Conservation (phyloP, 371 early-diverging fungal genomes). For the Saksenaea oblongispora region DNA sequence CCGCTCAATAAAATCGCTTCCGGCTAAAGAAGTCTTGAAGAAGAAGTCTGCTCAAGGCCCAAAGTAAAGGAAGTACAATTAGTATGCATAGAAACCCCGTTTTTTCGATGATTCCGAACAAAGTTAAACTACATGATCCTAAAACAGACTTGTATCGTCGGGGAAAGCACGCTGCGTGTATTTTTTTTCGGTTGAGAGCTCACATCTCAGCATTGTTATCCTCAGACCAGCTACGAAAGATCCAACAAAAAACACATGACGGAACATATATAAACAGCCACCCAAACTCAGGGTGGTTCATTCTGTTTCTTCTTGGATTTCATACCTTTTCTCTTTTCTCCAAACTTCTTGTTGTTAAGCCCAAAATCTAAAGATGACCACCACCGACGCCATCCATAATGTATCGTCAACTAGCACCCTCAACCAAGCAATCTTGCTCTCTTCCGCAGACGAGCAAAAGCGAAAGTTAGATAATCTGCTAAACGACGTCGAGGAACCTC, state of each 20-base stretch:
- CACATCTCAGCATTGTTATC: constrained; percentile 6
- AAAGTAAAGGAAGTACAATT: not conserved
- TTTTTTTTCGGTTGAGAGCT: not conserved
- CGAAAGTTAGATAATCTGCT: constrained; percentile 33
- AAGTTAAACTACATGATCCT: not conserved
- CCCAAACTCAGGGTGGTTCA: not conserved
- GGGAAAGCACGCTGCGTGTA: constrained; percentile 1
- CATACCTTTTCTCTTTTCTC: not conserved
- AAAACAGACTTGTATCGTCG: constrained; percentile 4
- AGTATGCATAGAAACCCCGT: not conserved
- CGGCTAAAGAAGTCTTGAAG: constrained; percentile 1
- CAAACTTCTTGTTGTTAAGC: constrained; percentile 9
- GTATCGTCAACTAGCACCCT: not conserved
- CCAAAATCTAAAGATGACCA: not conserved
- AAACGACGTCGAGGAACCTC: constrained; percentile 25
- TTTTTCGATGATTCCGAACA: constrained; percentile 1
- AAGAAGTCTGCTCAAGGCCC: not conserved
- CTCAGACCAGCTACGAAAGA: constrained; percentile 4
- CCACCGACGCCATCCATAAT: not conserved
- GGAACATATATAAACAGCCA: not conserved
- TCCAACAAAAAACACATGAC: constrained; percentile 4
- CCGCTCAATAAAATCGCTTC: not conserved
- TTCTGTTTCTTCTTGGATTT: not conserved
- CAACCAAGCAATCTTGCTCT: not conserved
- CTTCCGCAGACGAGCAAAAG: constrained; percentile 13